Percentiles rank a stretch among this genome's conserved stretches.
phyloP scores from a whole-genome alignment of 2,329 filamentous ascomycete genomes.

The Pestalotiopsis sp. region DNA sequence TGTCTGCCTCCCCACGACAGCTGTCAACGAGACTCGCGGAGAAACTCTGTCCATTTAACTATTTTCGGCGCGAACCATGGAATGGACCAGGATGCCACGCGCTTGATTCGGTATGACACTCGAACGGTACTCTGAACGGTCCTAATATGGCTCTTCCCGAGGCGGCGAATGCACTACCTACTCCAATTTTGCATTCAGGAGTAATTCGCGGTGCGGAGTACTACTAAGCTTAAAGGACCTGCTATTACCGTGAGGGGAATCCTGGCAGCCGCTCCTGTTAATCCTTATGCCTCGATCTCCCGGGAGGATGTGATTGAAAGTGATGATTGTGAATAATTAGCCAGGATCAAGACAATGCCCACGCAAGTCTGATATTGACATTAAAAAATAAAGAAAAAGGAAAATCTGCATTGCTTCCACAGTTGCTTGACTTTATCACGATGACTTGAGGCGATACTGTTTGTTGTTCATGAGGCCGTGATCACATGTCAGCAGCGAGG shows the following conservation, averaged over 20 bases:
- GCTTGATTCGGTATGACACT: not conserved
- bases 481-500: not conserved
- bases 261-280: not conserved
- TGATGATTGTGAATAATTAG: no score
- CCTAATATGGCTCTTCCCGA: not conserved
- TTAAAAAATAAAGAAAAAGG: no score
- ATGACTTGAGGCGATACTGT: no score
- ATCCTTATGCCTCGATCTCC: not conserved
- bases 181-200: not conserved
- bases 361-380: no score
- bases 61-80: not conserved
- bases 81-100: not conserved
- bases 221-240: no score
- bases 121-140: not conserved
- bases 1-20: not conserved
- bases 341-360: no score
- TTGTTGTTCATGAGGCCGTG: not conserved
- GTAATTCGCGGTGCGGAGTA: slow-evolving; percentile 1
- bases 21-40: slow-evolving; percentile 8
- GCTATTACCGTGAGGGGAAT: not conserved
- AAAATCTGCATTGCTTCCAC: no score
- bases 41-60: not conserved
- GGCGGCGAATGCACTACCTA: not conserved
- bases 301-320: not conserved
- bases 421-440: no score